Percentiles rank a stretch among this genome's conserved stretches.
Conservation (phyloP, 169 alveolate species). For the Neospora caninum region DNA sequence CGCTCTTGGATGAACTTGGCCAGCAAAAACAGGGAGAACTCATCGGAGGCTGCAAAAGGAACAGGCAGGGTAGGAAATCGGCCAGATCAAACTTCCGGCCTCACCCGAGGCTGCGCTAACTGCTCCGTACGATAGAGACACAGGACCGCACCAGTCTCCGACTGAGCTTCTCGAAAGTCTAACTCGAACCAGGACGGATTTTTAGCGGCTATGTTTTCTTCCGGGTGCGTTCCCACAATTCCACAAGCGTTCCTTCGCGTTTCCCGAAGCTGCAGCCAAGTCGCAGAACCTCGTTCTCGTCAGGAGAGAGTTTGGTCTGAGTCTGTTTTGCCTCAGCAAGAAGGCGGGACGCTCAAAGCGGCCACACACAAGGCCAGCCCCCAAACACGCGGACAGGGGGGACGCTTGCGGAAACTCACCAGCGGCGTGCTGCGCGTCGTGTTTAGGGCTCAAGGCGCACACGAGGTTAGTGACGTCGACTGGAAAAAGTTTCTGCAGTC, state of each 20-base stretch:
- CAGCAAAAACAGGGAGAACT: slow-evolving; percentile 15
- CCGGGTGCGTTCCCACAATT: too few species aligned
- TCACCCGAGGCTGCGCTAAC: not conserved
- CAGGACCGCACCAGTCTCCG: not conserved
- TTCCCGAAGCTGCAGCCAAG: too few species aligned
- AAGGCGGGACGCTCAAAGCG: too few species aligned
- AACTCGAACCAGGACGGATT: too few species aligned
- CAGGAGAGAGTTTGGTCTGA: too few species aligned
- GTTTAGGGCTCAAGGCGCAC: not conserved
- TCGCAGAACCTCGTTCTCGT: too few species aligned
- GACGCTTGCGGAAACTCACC: slow-evolving; percentile 4
- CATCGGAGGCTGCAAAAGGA: slow-evolving; percentile 27
- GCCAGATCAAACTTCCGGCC: not conserved
- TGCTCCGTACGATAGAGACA: not conserved
- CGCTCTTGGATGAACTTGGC: slow-evolving; percentile 13
- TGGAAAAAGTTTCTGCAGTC: not conserved
- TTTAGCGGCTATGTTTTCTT: too few species aligned
- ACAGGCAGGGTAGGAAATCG: not conserved
- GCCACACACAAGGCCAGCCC: too few species aligned
- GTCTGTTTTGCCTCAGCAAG: too few species aligned
- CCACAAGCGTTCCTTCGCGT: too few species aligned
- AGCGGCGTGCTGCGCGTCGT: not conserved
- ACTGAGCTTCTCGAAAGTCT: too few species aligned
- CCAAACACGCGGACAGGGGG: too few species aligned
- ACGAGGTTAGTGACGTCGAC: slow-evolving; percentile 28